A percentile compares a stretch with the other conserved stretches of the same genome.
phyloP scores from a whole-genome alignment of 2,329 filamentous ascomycete species.

The Leptographium lundbergii region DNA sequence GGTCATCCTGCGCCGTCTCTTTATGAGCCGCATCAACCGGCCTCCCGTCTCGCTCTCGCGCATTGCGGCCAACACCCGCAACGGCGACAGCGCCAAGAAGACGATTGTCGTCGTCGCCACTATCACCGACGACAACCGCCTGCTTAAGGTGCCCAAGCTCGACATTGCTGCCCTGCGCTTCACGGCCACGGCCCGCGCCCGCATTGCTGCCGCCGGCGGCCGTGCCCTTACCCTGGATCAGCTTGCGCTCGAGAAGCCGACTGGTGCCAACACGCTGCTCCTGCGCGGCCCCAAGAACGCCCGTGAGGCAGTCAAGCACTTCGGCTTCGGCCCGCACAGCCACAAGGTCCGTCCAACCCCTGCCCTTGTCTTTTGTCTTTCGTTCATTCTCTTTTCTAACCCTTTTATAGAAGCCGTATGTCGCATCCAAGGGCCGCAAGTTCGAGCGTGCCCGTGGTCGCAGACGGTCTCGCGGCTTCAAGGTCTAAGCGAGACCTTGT shows the following conservation, averaged over 20 bases:
- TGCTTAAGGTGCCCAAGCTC: conserved; percentile 81
- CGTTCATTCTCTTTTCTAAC: conserved; percentile 19
- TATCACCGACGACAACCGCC: conserved; percentile 95
- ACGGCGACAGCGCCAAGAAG: conserved; percentile 56
- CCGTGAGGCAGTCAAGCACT: conserved; percentile 97
- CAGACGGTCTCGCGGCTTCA: conserved; percentile 98
- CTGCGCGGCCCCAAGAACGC: conserved; percentile 97
- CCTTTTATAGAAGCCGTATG: conserved; percentile 68
- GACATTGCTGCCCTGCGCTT: conserved; percentile 90
- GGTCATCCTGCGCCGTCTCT: conserved; percentile 90
- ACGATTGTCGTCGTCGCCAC: conserved; percentile 91
- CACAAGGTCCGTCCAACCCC: conserved; percentile 61
- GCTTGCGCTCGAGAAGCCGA: conserved; percentile 88
- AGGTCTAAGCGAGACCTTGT: conserved; percentile 58
- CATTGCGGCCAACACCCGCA: conserved; percentile 59
- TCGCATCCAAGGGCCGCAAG: conserved; percentile 98
- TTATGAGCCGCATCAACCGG: conserved; percentile 98
- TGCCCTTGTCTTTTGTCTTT: neutral
- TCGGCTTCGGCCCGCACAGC: conserved; percentile 94
- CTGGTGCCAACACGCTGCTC: conserved; percentile 91
- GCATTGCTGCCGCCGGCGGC: conserved; percentile 87
- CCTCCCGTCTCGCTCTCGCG: conserved; percentile 89
- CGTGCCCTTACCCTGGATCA: conserved; percentile 94
- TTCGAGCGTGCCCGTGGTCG: conserved; percentile 99
- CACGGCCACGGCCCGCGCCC: conserved; percentile 88